Base-by-base conservation (phyloP, 1,139 yeast genomes). In the Maudiozyma humilis region DNA sequence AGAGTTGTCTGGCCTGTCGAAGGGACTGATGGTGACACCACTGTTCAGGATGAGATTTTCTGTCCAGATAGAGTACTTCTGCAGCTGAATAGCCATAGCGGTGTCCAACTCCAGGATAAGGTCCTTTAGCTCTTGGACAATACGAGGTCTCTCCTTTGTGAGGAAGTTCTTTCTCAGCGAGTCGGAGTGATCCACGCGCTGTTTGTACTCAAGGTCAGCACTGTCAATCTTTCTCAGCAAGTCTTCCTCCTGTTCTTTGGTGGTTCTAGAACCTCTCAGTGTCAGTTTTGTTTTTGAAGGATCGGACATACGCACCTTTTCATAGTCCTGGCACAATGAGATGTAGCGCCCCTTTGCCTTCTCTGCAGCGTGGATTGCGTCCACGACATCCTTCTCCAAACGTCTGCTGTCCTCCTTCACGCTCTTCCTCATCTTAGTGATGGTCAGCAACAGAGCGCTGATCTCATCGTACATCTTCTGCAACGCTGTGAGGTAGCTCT, bases 161-260 rank as follows among this genome's bases (percentile, higher is more conserved):
- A 85, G 66, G 42, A 88, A 75, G 49, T 84, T 91, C 51, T 78
- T 82, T 62, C 93, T 82, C 50, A 79, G 65, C 42, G 83, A 77
- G 51, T 83, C 82, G 30, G 93, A 84, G 3, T 77, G 69, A 33
- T 79, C 74, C 3, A 88, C 95, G 56, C 77, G 83, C 57, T 76
- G 78, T 59, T 80, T 80, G 66, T 86, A 91, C 50, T 91, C 98
- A 46, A 76, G 75, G 60, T 91, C 96, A 0, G 96, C 93, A 41
- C 70, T 65, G 53, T 83, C 88, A 35, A 91, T 87, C 60, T 91
- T 88, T 44, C 82, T 67, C 50, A 78, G 80, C 25, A 89, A 69
- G 43, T 89, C 96, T 58, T 89, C 97, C 59, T 91, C 97, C 62
- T 88, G 95, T 64, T 89, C 96, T 43, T 83, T 83, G 2, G 81